Evolutionary conservation across 2,329 filamentous ascomycete genomes (phyloP), one percentile per base, ranked within the genome.

Genomic region (Ophiocordyceps australis): DNA sequence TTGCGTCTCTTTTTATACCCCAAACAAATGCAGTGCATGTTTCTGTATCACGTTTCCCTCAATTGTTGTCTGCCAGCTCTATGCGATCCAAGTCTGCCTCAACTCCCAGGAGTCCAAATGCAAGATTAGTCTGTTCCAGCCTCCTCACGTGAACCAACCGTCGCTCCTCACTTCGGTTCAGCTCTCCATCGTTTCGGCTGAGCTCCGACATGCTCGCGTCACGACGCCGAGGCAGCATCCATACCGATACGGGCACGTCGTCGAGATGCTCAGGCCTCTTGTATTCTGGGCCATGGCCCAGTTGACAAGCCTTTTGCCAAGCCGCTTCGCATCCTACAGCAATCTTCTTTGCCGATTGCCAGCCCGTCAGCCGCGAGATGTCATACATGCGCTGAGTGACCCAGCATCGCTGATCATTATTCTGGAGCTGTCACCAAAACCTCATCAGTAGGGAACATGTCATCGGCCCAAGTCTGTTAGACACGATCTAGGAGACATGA

Each of bases 341-440:
- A 34, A 94, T 86, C 21, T 83, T 70, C 18, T 70, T 65, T 2
- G 82, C 78, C 2, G 77, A 82, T 39, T 82, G 76, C 78, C 82
- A 94, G 1, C 89, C 89, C 0, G 82, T 93, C 7, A 89, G 59
- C 2, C 74, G 68, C 3, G 77, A 69, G 20, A 92, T 74, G 38
- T 82, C 74, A 37, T 72, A 65, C 28, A 94, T 61, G 16, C 77
- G 70, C 18, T 64, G 61, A 34, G 94, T 63, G 0, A 76, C 66
- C 79, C 82, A 92, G 30, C 66, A 62, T 2, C 89, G 71, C 40
- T 95, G 83, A 1, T 51, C 55, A 5, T 69, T 46, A 31, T 80
- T 68, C 38, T 69, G 69, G 44, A 31, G 30, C 15, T 28, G 14
- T n/a, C n/a, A n/a, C n/a, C n/a, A n/a, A n/a, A n/a, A n/a, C n/a